phyloP scores from a whole-genome alignment of 2,329 filamentous ascomycete species.

The Pseudogymnoascus sp. region DNA sequence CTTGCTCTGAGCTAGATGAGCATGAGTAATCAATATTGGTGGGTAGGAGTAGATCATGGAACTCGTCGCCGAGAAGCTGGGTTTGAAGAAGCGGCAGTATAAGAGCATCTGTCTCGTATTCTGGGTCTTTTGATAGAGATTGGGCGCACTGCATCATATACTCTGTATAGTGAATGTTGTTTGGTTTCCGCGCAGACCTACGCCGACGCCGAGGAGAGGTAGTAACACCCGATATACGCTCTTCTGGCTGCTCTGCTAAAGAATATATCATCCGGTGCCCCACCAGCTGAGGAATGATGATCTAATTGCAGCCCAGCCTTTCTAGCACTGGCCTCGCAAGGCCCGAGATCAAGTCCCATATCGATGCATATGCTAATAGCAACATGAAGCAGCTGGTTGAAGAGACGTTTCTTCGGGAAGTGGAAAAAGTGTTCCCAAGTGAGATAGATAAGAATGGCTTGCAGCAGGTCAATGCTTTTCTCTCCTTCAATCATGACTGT shows the following conservation, averaged over 20 bases:
- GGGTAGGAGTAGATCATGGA: not conserved
- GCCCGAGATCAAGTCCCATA: constrained; percentile 18
- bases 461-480: constrained; percentile 25
- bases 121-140: constrained; percentile 18
- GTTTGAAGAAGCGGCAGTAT: constrained; percentile 21
- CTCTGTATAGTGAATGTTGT: constrained; percentile 15
- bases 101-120: constrained; percentile 22
- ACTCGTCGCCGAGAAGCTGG: constrained; percentile 20
- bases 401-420: constrained; percentile 20
- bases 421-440: constrained; percentile 21
- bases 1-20: not conserved
- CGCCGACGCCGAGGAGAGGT: constrained; percentile 18
- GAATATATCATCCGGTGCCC: not conserved
- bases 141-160: constrained; percentile 20
- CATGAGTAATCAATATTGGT: not conserved
- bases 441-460: constrained; percentile 25
- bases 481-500: constrained; percentile 18
- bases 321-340: constrained; percentile 13
- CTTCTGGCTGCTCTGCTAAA: constrained; percentile 14
- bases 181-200: constrained; percentile 17
- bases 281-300: not conserved
- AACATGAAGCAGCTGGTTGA: constrained; percentile 20
- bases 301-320: constrained; percentile 11
- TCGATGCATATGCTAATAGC: constrained; percentile 21
- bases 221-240: constrained; percentile 21